Percentiles rank a stretch among this genome's conserved stretches.
phyloP scores from a whole-genome alignment of 1,139 yeast genomes.

The Scheffersomyces stambukii region DNA sequence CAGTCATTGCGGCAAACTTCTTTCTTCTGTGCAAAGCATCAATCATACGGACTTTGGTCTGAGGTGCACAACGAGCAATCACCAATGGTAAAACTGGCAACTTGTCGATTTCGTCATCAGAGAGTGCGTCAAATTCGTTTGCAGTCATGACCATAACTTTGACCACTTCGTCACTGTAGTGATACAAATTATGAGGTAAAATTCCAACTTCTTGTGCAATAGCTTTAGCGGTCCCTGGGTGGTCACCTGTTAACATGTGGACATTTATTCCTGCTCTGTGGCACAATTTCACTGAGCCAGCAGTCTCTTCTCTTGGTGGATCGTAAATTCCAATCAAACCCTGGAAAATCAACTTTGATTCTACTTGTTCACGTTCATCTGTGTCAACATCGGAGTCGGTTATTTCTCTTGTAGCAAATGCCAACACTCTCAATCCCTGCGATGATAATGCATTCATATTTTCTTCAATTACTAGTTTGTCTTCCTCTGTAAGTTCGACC shows the following conservation, averaged over 20 bases:
- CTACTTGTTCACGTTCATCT: conserved; percentile 49
- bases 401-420: conserved; percentile 51
- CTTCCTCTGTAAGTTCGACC: conserved; percentile 36
- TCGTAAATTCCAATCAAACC: conserved; percentile 81
- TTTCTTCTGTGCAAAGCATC: conserved; percentile 74
- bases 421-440: conserved; percentile 72
- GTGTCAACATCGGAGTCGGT: conserved; percentile 19
- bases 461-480: conserved; percentile 40
- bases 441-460: conserved; percentile 62
- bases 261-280: conserved; percentile 78
- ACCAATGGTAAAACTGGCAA: conserved; percentile 75
- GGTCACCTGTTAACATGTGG: conserved; percentile 86
- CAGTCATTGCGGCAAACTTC: conserved; percentile 80
- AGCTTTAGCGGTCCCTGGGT: conserved; percentile 77
- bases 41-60: conserved; percentile 79
- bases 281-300: conserved; percentile 62
- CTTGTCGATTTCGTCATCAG: conserved; percentile 60
- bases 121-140: conserved; percentile 59
- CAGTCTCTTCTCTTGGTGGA: conserved; percentile 76
- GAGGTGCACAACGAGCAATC: conserved; percentile 83
- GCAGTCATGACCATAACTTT: conserved; percentile 77
- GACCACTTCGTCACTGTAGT: conserved; percentile 59
- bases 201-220: conserved; percentile 87
- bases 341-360: conserved; percentile 51
- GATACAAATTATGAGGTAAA: conserved; percentile 64